Base-by-base conservation (phyloP, 495 filamentous ascomycete species). In the Hypoxylon fuscum region DNA sequence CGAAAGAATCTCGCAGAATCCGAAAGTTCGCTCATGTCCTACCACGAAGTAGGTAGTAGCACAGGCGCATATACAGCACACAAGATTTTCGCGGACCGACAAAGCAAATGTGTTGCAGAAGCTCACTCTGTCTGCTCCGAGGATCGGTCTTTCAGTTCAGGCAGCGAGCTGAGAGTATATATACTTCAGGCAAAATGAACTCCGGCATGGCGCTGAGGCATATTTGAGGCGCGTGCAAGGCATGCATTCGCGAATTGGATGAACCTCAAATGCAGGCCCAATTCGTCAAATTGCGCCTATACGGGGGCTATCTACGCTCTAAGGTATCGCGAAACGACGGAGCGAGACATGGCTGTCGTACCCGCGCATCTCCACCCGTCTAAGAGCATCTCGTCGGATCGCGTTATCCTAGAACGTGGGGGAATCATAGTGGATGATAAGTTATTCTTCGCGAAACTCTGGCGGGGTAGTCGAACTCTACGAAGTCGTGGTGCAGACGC, bases 341-440 rank as follows among this genome's bases (percentile, higher is more conserved):
- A 55, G 44, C 55, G 48, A 49, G 42, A 57, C 60, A 52, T 50
- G 22, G 44, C 35, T 64, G 40, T 50, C n/a, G 40, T 45, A 43
- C 46, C 50, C 29, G 49, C 41, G 17, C 22, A 45, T 61, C 62
- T 49, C 62, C 56, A 65, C 59, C 53, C 25, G 52, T 35, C 47
- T 58, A 63, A 46, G 54, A 55, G 44, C 32, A 20, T 58, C 42
- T 60, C 50, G 46, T 68, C 65, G 62, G 62, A 57, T 66, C 63
- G 62, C 59, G 40, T 60, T 62, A 68, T 63, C 23, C 41, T 37
- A 69, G 64, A 73, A 74, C 73, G 70, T 73, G 73, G 73, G 70
- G 72, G 60, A 70, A 67, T 63, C 12, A 54, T 54, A 70, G 61
- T 74, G 66, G 72, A 66, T 70, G 61, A 68, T 59, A 66, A 61